Evolutionary conservation across 139 green algal species (phyloP), one percentile per base, ranked within the genome.

Genomic region (Asterochloris sp.): DNA sequence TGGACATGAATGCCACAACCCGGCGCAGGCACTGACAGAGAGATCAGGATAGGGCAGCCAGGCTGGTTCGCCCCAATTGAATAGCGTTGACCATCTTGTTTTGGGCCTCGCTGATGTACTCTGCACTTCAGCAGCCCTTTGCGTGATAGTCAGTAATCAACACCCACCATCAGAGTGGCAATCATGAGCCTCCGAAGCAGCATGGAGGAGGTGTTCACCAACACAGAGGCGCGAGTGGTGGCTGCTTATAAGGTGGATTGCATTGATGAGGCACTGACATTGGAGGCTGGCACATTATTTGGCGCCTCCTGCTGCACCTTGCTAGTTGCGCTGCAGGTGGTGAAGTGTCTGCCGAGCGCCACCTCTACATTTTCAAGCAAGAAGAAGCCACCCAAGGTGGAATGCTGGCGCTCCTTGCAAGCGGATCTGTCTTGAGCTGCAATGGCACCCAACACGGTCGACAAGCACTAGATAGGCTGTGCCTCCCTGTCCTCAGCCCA

Each of bases 191-290:
- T 76, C n/a, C 24, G 29, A 15, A n/a, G 69, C 21, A 54, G n/a
- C 21, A 82, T 91, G 63, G 83, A 91, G 62, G 64, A 83, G 28
- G 24, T 89, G 62, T 91, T 91, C 28, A 64, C 83, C 12, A 78
- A 82, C 71, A 85, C 78, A 29, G 84, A 88, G 62, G 85, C 89
- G 26, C 69, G 87, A 0, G 86, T 91, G 29, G 77, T 91, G 0
- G 83, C 86, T 4, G 85, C 87, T 16, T 88, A 76, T 27, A 81
- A 83, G 81, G 69, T 82, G 24, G 24, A 27, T 28, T 73, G 19
- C 74, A 13, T 71, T 74, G 29, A 26, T 1, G 13, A 62, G n/a
- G 24, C n/a, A 38, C 9, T 76, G 28, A 11, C 78, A 78, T 12
- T 77, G 64, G 29, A 86, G 83, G 69, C 38, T 54, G 38, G 38